Evolutionary conservation across 2,329 filamentous ascomycete genomes (phyloP).

Genomic region (Ophiostoma australiae): DNA sequence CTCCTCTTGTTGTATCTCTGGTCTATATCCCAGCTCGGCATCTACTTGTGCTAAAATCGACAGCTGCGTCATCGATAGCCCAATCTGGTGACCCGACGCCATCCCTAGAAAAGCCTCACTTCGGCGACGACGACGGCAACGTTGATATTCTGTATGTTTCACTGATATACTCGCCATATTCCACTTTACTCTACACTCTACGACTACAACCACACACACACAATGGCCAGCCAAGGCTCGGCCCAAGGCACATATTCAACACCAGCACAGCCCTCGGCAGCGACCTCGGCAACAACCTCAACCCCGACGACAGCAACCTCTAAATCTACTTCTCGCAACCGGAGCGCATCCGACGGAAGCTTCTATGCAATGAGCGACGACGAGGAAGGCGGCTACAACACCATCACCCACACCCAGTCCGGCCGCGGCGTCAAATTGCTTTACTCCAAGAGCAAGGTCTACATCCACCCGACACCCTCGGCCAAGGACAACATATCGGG

Average conservation of each 20-base stretch:
- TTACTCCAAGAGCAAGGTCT: slow-evolving; percentile 98
- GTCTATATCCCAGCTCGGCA: background rate
- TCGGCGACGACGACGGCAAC: background rate
- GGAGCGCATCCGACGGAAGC: slow-evolving; percentile 66
- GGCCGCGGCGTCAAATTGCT: slow-evolving; percentile 86
- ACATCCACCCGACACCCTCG: slow-evolving; percentile 88
- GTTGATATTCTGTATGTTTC: background rate
- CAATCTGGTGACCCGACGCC: background rate
- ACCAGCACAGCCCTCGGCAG: background rate
- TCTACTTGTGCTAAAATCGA: background rate
- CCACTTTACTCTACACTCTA: background rate
- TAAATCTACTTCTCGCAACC: slow-evolving; percentile 21
- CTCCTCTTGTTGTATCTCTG: background rate
- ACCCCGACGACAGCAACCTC: background rate
- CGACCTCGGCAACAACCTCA: background rate
- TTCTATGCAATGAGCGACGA: slow-evolving; percentile 97
- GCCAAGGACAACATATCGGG: slow-evolving; percentile 94
- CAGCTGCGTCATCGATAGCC: background rate
- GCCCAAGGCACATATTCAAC: background rate
- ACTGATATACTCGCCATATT: background rate
- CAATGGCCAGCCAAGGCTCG: slow-evolving; percentile 10
- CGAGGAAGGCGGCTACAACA: slow-evolving; percentile 92
- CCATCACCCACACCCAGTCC: slow-evolving; percentile 72
- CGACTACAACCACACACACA: background rate
- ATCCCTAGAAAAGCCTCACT: background rate